These are phyloP conservation scores for Fusarium concolor DNA, from an alignment of 2,329 filamentous ascomycete genomes.

Conservation along the genomic window DNA sequence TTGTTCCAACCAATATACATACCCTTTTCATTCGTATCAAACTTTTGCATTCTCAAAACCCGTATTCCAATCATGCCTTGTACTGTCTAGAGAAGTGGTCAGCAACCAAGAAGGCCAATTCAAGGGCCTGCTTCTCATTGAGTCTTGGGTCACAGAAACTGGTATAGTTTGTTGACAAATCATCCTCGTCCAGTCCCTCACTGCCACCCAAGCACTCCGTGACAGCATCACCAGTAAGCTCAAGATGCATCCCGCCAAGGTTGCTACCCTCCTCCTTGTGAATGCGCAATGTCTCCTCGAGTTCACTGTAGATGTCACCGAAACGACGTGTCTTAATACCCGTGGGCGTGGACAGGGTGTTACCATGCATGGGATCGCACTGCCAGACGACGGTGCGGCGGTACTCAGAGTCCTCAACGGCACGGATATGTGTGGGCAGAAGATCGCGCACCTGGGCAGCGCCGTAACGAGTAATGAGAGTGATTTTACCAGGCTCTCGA, in stretches of 20 bases:
- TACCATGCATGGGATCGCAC: conserved; percentile 98
- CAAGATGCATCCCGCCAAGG: conserved; percentile 92
- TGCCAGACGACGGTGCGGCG: conserved; percentile 85
- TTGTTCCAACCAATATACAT: background rate
- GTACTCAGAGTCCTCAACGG: conserved; percentile 83
- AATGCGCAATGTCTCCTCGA: conserved; percentile 84
- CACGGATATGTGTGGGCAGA: conserved; percentile 86
- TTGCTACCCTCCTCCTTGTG: conserved; percentile 87
- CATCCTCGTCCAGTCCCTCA: conserved; percentile 86
- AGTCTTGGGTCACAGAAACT: conserved; percentile 95
- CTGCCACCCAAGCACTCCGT: conserved; percentile 96
- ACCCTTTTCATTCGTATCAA: background rate
- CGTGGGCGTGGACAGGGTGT: conserved; percentile 73
- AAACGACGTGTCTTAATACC: conserved; percentile 96
- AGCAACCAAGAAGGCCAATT: conserved; percentile 92
- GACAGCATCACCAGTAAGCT: conserved; percentile 94
- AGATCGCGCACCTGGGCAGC: conserved; percentile 79
- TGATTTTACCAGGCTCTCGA: conserved; percentile 90
- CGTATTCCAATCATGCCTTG: conserved; percentile 15
- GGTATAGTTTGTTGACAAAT: conserved; percentile 90
- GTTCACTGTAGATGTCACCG: conserved; percentile 87
- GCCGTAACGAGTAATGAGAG: conserved; percentile 95
- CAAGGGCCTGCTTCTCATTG: conserved; percentile 97
- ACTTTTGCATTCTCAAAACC: background rate
- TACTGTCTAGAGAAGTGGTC: conserved; percentile 72